Base-by-base conservation (phyloP, 2,329 filamentous ascomycete species). In the Tolypocladium inflatum region DNA sequence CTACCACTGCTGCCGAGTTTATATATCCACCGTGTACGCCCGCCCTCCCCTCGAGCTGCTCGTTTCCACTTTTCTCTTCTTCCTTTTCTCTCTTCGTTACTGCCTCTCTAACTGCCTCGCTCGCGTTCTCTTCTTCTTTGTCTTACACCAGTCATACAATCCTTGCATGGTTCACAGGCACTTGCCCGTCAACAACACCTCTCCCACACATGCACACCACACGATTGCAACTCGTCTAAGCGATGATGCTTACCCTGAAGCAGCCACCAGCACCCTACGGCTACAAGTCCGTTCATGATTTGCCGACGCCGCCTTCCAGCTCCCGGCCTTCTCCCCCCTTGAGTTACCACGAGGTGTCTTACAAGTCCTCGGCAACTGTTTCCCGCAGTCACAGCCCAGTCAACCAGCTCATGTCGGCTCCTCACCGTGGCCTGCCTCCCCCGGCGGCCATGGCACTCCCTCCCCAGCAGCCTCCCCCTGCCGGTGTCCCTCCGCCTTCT, bases 351-450 rank as follows among this genome's bases (percentile, higher is more conserved):
- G 80, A 83, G 64, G 65, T 70, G 62, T 68, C 70, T 55, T 73
- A 76, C 63, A 78, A 77, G 64, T 62, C 71, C 59, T 61, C 73
- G 58, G 66, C 73, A 60, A 65, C 70, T 63, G 64, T 73, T 61
- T 71, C 74, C 61, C 74, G 71, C 51, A 76, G 74, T 66, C 72
- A 76, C 67, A 80, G 78, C 68, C 75, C 79, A 60, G 71, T 74
- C 61, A 71, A 72, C 65, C 77, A 80, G 75, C 75, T 75, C 71
- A 90, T 90, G 87, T 86, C 86, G 68, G 82, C 80, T 68, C 81
- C 85, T 72, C 86, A 87, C 73, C 83, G 86, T 73, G 84, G 83
- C 66, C 75, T 90, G 76, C 87, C 87, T 70, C 82, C 83, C 58
- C 85, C 87, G 73, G 81, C 83, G 66, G 82, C 82, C 70, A 83